These are phyloP conservation scores for Microascus cirrosus DNA, from an alignment of 2,329 filamentous ascomycete species.

Conservation along the genomic window DNA sequence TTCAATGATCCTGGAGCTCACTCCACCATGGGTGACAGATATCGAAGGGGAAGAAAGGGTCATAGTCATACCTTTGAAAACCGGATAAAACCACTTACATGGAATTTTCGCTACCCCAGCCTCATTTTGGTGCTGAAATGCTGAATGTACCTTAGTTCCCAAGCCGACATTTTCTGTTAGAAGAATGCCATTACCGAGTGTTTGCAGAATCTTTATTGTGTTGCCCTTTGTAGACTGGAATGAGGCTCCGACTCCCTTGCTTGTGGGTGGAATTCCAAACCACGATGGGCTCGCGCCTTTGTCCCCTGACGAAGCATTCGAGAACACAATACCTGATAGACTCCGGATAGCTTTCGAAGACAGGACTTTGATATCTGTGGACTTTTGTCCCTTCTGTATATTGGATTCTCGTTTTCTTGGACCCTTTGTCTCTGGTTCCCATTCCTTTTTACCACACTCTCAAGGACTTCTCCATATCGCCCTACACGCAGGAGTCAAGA, in stretches of 20 bases:
- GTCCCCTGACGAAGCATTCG: not conserved
- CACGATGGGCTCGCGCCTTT: not conserved
- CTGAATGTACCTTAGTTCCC: not conserved
- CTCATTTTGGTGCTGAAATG: too few species aligned
- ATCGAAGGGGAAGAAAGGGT: too few species aligned
- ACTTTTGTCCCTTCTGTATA: not conserved
- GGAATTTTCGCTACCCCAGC: too few species aligned
- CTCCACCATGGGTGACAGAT: too few species aligned
- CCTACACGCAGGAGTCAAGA: not conserved
- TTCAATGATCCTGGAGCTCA: not conserved
- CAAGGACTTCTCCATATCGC: not conserved
- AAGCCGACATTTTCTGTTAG: not conserved
- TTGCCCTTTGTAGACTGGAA: not conserved
- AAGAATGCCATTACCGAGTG: not conserved
- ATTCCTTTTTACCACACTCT: not conserved
- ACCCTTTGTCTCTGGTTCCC: not conserved
- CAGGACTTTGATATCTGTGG: not conserved
- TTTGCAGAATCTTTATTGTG: not conserved
- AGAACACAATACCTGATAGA: not conserved
- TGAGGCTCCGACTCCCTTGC: not conserved
- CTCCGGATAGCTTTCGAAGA: not conserved
- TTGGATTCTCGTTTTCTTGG: not conserved
- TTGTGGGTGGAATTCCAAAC: not conserved
- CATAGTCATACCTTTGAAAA: too few species aligned
- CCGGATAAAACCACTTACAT: too few species aligned